Base-by-base conservation (phyloP, 1,139 yeast genomes). In the Blastobotrys serpentis region DNA sequence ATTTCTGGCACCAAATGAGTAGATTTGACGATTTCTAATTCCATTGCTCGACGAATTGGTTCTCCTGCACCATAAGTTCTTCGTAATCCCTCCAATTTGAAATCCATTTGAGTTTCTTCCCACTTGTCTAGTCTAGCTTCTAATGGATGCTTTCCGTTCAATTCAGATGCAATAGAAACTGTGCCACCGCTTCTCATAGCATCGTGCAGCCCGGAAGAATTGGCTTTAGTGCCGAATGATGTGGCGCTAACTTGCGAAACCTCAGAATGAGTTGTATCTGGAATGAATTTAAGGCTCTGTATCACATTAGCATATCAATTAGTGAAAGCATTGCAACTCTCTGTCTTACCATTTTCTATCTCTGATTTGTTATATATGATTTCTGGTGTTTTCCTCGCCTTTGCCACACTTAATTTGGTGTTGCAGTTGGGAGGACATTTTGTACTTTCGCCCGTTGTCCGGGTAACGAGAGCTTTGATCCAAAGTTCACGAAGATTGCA, bases 61-160 rank as follows among this genome's bases (percentile, higher is more conserved):
- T 87, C 98, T 10, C 95, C 96, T 42, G 95, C 84, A 23, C 98
- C 98, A 67, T 85, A 89, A 21, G 87, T 71, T 56, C 95, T 79
- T 63, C 95, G 79, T 68, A 86, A 83, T 49, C 81, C 81, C 64
- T 89, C 95, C 73, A 89, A 64, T 60, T 82, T 81, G 56, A 85
- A 73, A 38, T 81, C 81, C 43, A 76, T 76, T 63, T 87, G 92
- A 7, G 86, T 83, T 49, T 75, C 74, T 23, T 89, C 94, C 98
- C 98, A 92, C 60, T 81, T 76, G 49, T 71, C 69, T 40, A 92
- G 69, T 58, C 96, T 79, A 10, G 77, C 61, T 64, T 92, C 95
- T 56, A 92, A 74, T 5, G 98, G 98, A 67, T 92, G 98, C 65
- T 87, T 82, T 60, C 83, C 82, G 65, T 87, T 88, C 60, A 88